Conservation (phyloP, 2,329 filamentous ascomycete genomes). For the Pseudomassariella vexata region DNA sequence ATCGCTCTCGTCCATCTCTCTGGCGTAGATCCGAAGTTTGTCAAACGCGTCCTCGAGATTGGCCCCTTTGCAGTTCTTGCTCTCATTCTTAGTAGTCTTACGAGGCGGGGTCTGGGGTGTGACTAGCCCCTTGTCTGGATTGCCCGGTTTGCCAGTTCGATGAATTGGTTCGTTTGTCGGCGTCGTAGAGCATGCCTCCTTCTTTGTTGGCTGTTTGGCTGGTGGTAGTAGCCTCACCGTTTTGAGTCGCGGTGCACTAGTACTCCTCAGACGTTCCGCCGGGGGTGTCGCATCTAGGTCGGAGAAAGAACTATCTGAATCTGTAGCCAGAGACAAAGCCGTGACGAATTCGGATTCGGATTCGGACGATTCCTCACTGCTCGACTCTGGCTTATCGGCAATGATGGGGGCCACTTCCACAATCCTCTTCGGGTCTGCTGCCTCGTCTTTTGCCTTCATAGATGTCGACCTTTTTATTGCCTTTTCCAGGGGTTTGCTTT, state of each 20-base stretch:
- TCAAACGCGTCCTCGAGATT: slow-evolving; percentile 22
- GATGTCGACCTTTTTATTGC: neutral
- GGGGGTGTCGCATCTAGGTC: slow-evolving; percentile 16
- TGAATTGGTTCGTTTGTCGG: slow-evolving; percentile 3
- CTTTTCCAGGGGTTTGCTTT: neutral
- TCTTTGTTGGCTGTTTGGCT: slow-evolving; percentile 11
- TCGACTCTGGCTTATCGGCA: slow-evolving; percentile 4
- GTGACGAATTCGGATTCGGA: slow-evolving; percentile 19
- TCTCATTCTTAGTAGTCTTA: neutral
- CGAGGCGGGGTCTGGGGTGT: slow-evolving; percentile 4
- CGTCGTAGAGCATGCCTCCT: slow-evolving; percentile 6
- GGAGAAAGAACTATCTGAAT: slow-evolving; percentile 9
- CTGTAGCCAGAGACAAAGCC: slow-evolving; percentile 11
- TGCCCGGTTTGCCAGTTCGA: neutral
- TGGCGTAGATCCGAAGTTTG: slow-evolving; percentile 24
- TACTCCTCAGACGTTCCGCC: slow-evolving; percentile 12
- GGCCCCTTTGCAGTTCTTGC: slow-evolving; percentile 10
- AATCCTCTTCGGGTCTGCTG: neutral
- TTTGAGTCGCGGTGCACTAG: slow-evolving; percentile 10
- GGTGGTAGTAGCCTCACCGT: slow-evolving; percentile 12
- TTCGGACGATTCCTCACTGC: slow-evolving; percentile 14
- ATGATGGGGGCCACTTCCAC: slow-evolving; percentile 3
- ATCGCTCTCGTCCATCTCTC: slow-evolving; percentile 5
- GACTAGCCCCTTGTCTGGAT: neutral
- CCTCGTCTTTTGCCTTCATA: slow-evolving; percentile 1